Conservation (phyloP, 2,329 filamentous ascomycete genomes). For the Atkinsonella texensis region DNA sequence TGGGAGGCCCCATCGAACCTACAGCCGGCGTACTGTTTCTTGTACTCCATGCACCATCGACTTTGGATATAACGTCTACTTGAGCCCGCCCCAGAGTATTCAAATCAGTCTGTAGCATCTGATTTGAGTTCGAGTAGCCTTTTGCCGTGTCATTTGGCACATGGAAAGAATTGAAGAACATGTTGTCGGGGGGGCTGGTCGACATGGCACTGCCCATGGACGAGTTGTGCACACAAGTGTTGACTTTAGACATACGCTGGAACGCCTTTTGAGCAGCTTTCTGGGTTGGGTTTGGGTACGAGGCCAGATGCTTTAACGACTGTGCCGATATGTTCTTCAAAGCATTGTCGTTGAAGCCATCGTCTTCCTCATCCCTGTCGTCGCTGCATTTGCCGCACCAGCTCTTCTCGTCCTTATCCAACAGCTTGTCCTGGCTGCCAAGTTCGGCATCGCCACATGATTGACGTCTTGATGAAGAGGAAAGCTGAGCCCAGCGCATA, state of each 20-base stretch:
- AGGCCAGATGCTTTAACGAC: constrained; percentile 40
- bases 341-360: constrained; percentile 17
- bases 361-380: constrained; percentile 15
- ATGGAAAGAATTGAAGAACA: background rate
- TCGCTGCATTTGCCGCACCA: constrained; percentile 9
- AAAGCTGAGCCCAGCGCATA: constrained; percentile 15
- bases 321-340: constrained; percentile 32
- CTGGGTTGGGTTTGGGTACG: constrained; percentile 43
- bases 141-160: background rate
- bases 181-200: background rate
- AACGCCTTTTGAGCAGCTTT: constrained; percentile 37
- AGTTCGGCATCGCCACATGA: constrained; percentile 6
- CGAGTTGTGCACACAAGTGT: constrained; percentile 5
- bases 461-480: constrained; percentile 10
- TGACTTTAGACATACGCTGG: constrained; percentile 18
- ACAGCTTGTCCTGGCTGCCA: constrained; percentile 8
- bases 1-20: background rate
- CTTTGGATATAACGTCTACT: constrained; percentile 2
- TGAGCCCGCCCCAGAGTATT: background rate
- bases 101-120: background rate
- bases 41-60: constrained; percentile 1
- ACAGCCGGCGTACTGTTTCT: constrained; percentile 2
- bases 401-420: constrained; percentile 10
- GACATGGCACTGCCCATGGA: constrained; percentile 2
- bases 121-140: background rate